Evolutionary conservation across 208 protist genomes (phyloP).

Genomic region (Wallacemonas sp.): DNA sequence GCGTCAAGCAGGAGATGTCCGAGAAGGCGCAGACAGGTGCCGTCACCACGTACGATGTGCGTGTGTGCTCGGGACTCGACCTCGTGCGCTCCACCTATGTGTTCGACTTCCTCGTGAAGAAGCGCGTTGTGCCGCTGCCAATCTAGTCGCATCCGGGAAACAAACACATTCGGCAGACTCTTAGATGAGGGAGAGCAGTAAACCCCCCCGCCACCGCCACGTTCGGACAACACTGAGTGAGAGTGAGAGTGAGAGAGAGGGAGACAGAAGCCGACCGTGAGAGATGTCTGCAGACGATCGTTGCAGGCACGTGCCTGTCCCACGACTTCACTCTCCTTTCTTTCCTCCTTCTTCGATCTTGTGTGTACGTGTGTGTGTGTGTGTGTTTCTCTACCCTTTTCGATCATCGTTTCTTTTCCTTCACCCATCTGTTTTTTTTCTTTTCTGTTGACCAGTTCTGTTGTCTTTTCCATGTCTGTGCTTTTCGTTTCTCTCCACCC

Average conservation of each 20-base stretch:
- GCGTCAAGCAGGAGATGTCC: constrained; percentile 81
- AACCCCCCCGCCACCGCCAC: no score
- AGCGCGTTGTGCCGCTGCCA: constrained; percentile 52
- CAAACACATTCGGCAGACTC: no score
- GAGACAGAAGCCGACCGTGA: no score
- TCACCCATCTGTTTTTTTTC: neutral
- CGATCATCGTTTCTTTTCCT: constrained; percentile 1
- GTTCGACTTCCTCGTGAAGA: constrained; percentile 77
- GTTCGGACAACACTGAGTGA: no score
- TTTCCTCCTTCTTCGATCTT: no score
- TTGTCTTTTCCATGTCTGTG: constrained; percentile 2
- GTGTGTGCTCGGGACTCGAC: constrained; percentile 79
- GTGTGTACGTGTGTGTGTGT: no score
- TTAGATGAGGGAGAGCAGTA: neutral
- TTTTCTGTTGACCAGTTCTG: constrained; percentile 5
- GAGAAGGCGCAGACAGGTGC: constrained; percentile 67
- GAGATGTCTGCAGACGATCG: no score
- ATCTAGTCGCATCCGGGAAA: constrained; percentile 24
- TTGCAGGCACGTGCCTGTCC: no score
- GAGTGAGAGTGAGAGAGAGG: no score
- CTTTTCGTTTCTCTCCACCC: neutral
- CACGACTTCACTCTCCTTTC: no score
- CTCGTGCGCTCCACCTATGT: constrained; percentile 70
- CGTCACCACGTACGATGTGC: constrained; percentile 86
- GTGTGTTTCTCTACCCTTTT: neutral